phyloP scores from a whole-genome alignment of 2,329 filamentous ascomycete species.

The Sclerotinia glacialis region DNA sequence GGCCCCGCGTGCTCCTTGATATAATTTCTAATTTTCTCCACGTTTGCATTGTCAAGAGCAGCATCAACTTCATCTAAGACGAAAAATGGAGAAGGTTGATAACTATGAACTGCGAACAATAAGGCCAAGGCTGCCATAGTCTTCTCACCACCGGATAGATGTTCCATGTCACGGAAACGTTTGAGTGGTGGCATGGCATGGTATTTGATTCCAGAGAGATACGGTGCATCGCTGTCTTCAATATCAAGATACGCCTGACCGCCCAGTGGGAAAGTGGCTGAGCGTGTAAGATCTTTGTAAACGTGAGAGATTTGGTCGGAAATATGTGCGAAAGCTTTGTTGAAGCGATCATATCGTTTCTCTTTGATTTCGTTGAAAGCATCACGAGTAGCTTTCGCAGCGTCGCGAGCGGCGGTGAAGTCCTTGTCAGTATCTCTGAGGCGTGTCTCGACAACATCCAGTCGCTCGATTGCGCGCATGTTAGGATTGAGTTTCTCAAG shows the following conservation, averaged over 20 bases:
- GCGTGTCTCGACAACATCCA: slow-evolving; percentile 80
- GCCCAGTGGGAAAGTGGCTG: slow-evolving; percentile 87
- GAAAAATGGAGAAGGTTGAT: slow-evolving; percentile 94
- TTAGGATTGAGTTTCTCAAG: slow-evolving; percentile 96
- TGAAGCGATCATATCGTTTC: slow-evolving; percentile 85
- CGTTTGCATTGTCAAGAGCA: slow-evolving; percentile 96
- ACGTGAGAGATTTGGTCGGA: slow-evolving; percentile 90
- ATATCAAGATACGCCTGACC: slow-evolving; percentile 87
- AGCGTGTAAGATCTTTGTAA: slow-evolving; percentile 92
- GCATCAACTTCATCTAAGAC: slow-evolving; percentile 98
- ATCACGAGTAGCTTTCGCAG: slow-evolving; percentile 73
- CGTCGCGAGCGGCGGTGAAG: slow-evolving; percentile 77
- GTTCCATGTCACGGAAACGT: slow-evolving; percentile 98
- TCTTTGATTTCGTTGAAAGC: slow-evolving; percentile 79
- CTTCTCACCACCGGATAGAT: slow-evolving; percentile 94
- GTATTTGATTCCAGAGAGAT: slow-evolving; percentile 94
- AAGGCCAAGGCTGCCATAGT: slow-evolving; percentile 97
- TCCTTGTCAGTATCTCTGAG: slow-evolving; percentile 83
- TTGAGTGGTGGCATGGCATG: slow-evolving; percentile 98
- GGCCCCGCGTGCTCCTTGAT: slow-evolving; percentile 91
- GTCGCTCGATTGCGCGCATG: slow-evolving; percentile 88
- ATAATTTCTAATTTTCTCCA: slow-evolving; percentile 93
- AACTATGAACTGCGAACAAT: slow-evolving; percentile 93
- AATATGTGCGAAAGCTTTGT: slow-evolving; percentile 92
- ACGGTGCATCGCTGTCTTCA: slow-evolving; percentile 90